Evolutionary conservation across 2,329 filamentous ascomycete species (phyloP).

Genomic region (Blumeriella jaapii): DNA sequence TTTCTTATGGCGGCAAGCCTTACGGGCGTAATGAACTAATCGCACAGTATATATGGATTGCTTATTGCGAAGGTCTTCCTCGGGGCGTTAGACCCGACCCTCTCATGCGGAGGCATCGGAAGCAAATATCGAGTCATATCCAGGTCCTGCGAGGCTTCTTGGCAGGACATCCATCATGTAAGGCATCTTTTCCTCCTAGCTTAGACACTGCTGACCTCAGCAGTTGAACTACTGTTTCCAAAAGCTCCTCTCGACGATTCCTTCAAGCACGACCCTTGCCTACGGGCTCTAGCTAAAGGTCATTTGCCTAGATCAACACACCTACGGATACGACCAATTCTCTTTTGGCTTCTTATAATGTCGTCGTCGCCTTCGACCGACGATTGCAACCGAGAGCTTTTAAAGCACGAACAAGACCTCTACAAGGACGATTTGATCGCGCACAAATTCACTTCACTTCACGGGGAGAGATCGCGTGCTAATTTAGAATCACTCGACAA

Average conservation of each 20-base stretch:
- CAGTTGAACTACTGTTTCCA: slow-evolving; percentile 43
- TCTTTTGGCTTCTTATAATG: slow-evolving; percentile 24
- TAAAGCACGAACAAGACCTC: slow-evolving; percentile 17
- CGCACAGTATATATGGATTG: slow-evolving; percentile 53
- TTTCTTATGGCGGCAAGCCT: slow-evolving; percentile 49
- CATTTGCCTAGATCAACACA: slow-evolving; percentile 17
- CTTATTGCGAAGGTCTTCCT: slow-evolving; percentile 30
- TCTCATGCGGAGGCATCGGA: slow-evolving; percentile 36
- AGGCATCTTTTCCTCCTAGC: slow-evolving; percentile 26
- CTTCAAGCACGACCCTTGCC: slow-evolving; percentile 54
- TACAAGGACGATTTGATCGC: slow-evolving; percentile 17
- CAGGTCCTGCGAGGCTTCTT: slow-evolving; percentile 60
- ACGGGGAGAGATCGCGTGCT: slow-evolving; percentile 10
- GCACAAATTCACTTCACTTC: slow-evolving; percentile 21
- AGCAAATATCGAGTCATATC: slow-evolving; percentile 61
- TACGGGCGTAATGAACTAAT: slow-evolving; percentile 62
- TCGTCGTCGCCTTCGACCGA: slow-evolving; percentile 12
- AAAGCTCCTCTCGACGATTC: slow-evolving; percentile 41
- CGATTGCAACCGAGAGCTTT: slow-evolving; percentile 10
- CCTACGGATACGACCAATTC: slow-evolving; percentile 15
- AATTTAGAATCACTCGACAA: slow-evolving; percentile 41
- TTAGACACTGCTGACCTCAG: slow-evolving; percentile 9
- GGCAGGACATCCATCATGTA: slow-evolving; percentile 49
- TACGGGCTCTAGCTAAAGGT: slow-evolving; percentile 45
- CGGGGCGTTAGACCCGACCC: slow-evolving; percentile 36